Conservation (phyloP, 768 basidiomycete species). For the Mrakia blollopis region DNA sequence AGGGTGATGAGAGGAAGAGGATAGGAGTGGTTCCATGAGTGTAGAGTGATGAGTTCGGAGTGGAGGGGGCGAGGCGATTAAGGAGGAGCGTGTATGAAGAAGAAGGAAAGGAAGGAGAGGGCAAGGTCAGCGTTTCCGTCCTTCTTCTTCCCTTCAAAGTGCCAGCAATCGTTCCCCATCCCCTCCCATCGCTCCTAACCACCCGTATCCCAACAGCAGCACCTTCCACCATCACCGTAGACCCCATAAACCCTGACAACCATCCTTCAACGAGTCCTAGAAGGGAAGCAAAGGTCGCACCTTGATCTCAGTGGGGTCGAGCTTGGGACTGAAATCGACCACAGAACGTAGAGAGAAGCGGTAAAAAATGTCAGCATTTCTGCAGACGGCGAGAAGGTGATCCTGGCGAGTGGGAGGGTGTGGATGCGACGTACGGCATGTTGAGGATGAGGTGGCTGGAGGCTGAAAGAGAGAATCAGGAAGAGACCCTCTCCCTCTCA, state of each 20-base stretch:
- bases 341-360: background rate
- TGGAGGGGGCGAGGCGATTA: background rate
- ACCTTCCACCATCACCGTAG: background rate
- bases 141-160: background rate
- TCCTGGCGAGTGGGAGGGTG: background rate
- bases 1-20: background rate
- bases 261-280: constrained; percentile 1
- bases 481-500: background rate
- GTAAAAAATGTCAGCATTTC: background rate
- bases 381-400: too few species aligned
- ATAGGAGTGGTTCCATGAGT: background rate
- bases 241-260: background rate
- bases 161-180: background rate
- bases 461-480: background rate
- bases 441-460: background rate
- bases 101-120: background rate
- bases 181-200: background rate
- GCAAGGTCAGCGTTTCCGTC: constrained; percentile 9
- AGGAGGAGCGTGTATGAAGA: background rate
- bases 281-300: constrained; percentile 35
- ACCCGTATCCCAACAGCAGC: background rate
- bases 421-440: background rate
- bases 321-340: constrained; percentile 41
- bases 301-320: constrained; percentile 93
- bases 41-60: background rate